Conservation (phyloP, 352 stramenopile genomes). For the Phytophthora idaei region DNA sequence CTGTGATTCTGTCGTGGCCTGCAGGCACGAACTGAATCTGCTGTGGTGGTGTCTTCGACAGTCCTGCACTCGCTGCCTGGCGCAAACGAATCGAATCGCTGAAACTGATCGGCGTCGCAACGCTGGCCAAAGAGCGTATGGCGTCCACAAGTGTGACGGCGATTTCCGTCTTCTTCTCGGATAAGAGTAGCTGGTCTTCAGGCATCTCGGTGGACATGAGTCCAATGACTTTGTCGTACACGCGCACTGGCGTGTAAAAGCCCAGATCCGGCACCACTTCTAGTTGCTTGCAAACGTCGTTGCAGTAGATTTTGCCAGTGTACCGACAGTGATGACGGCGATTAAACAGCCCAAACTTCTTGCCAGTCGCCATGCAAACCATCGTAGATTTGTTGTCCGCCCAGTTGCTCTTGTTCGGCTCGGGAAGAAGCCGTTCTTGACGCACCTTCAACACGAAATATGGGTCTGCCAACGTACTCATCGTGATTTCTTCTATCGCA, state of each 20-base stretch:
- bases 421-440: slow-evolving; percentile 51
- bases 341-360: slow-evolving; percentile 90
- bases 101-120: slow-evolving; percentile 78
- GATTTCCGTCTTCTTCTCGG: slow-evolving; percentile 90
- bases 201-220: slow-evolving; percentile 84
- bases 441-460: slow-evolving; percentile 78
- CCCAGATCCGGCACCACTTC: slow-evolving; percentile 81
- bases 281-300: slow-evolving; percentile 80
- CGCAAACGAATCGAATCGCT: slow-evolving; percentile 64
- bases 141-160: slow-evolving; percentile 84
- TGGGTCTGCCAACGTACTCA: slow-evolving; percentile 83
- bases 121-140: slow-evolving; percentile 55
- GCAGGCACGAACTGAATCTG: slow-evolving; percentile 70
- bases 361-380: slow-evolving; percentile 85
- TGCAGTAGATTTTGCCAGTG: slow-evolving; percentile 87
- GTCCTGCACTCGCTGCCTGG: slow-evolving; percentile 42
- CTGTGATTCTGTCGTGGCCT: slow-evolving; percentile 46
- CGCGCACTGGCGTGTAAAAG: slow-evolving; percentile 80
- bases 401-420: slow-evolving; percentile 86
- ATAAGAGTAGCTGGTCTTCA: slow-evolving; percentile 80
- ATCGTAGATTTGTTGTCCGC: slow-evolving; percentile 84
- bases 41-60: slow-evolving; percentile 67
- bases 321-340: slow-evolving; percentile 89
- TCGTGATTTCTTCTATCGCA: slow-evolving; percentile 74
- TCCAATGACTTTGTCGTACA: slow-evolving; percentile 80